Conservation (phyloP, 2,329 filamentous ascomycete genomes). For the Talaromyces pinophilus region DNA sequence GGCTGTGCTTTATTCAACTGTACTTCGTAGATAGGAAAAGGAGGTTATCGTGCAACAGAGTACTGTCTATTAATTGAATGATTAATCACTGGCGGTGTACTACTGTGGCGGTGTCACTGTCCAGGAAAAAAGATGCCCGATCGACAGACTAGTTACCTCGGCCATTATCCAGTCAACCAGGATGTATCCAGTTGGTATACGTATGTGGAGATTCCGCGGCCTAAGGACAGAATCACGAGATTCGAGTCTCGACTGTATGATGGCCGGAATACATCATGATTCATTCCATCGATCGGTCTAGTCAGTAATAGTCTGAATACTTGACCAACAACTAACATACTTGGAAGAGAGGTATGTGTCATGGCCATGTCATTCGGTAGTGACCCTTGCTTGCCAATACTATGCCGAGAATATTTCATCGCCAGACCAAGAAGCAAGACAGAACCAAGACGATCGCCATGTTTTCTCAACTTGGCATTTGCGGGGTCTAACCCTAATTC, state of each 20-base stretch:
- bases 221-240: background rate
- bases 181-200: background rate
- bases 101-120: conserved; percentile 1
- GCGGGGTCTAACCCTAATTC: background rate
- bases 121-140: background rate
- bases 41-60: background rate
- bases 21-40: background rate
- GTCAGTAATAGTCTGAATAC: background rate
- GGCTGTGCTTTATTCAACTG: background rate
- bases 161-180: background rate
- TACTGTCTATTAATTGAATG: background rate
- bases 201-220: background rate
- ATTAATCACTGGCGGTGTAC: background rate
- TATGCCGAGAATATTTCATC: too few relatives aligned
- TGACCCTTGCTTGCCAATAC: background rate
- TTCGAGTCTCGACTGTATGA: background rate
- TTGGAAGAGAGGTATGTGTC: background rate
- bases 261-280: background rate
- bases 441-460: background rate
- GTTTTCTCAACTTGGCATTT: background rate
- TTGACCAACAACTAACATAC: too few relatives aligned
- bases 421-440: too few relatives aligned
- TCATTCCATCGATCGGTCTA: background rate
- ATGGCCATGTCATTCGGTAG: background rate
- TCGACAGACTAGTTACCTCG: background rate